Base-by-base conservation (phyloP, 2,329 filamentous ascomycete genomes). In the Colletotrichum sp. region DNA sequence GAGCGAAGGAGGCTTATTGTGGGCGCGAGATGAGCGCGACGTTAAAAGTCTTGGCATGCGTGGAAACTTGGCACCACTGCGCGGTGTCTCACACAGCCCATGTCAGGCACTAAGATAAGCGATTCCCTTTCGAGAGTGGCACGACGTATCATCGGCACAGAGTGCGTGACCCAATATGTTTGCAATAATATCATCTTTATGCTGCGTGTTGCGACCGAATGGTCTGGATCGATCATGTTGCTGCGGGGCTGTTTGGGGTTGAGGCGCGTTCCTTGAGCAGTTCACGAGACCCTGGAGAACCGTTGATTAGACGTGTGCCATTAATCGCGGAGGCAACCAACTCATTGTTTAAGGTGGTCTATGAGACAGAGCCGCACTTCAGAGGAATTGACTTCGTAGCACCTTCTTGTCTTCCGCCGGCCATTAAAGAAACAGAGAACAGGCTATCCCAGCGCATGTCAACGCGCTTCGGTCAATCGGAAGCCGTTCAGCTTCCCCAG, bases 31-130 rank as follows among this genome's bases (percentile, higher is more conserved):
- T 65, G 61, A 67, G n/a, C 18, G 43, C 52, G 34, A 67, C 30
- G 26, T 72, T 34, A 10, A 38, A 72, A 63, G 38, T 38, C 69
- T 74, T 74, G 72, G 72, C 72, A 72, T 71, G 30, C 14, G 18
- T 28, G 16, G 14, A 65, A 26, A 59, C 67, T 74, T 74, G 71
- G 71, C 61, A 71, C 52, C 52, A 62, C 52, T 62, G 36, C 21
- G 59, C 14, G 43, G 14, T 61, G 34, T 56, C 43, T 61, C 56
- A 28, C 55, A 24, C 36, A 36, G 34, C 21, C 64, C 70, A 61
- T 73, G 58, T n/a, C 55, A 70, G 14, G 26, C 16, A 24, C 30
- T 58, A 34, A 36, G 5, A 34, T n/a, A 21, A 32, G 38, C 65
- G 26, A 55, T 61, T 55, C 56, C 64, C 36, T 28, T 24, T 56